Evolutionary conservation across 2,329 filamentous ascomycete genomes (phyloP), one percentile per base, ranked within the genome.

Genomic region (Aulographum hederae): DNA sequence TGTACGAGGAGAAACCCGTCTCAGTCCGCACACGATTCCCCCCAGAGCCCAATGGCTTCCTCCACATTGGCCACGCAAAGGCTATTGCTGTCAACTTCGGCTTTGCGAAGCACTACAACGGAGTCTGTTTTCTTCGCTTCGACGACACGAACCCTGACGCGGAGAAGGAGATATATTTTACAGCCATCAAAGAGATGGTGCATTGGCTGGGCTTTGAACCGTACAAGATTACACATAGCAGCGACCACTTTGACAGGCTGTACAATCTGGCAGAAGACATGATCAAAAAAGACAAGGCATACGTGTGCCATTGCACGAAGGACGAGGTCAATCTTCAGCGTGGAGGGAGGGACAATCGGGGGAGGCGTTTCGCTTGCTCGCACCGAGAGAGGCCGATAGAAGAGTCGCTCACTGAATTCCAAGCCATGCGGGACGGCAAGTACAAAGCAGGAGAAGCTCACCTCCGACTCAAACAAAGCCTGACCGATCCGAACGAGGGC

Each of bases 71-170:
- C 14, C 89, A 95, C 50, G 79, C 78, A 41, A 95, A 95, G 60
- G 86, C 89, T 15, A 94, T 95, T 51, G 78, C 82, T 1, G 73
- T 95, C 53, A 94, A 95, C 57, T 95, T 95, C 56, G 86, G 86
- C 5, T 95, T 94, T 51, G 86, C 89, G 11, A 72, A 69, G 46
- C 73, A 75, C 47, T 79, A 92, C 49, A 78, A 77, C 21, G 86
- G 86, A 36, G 62, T 74, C 38, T 78, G 72, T 53, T 76, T 77
- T 46, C 56, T 84, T 38, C 68, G 86, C 44, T 93, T 80, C 52
- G 89, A 95, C 51, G 89, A 95, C 46, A 95, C 89, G 11, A 95
- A 95, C 51, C 89, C 89, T 1, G 81, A 85, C 40, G 80, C 79
- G 29, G 89, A 95, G 52, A 79, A 94, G 50, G 80, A 92, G 54